Evolutionary conservation across 75 land plant species (phyloP).

Genomic region (Larix kaempferi): DNA sequence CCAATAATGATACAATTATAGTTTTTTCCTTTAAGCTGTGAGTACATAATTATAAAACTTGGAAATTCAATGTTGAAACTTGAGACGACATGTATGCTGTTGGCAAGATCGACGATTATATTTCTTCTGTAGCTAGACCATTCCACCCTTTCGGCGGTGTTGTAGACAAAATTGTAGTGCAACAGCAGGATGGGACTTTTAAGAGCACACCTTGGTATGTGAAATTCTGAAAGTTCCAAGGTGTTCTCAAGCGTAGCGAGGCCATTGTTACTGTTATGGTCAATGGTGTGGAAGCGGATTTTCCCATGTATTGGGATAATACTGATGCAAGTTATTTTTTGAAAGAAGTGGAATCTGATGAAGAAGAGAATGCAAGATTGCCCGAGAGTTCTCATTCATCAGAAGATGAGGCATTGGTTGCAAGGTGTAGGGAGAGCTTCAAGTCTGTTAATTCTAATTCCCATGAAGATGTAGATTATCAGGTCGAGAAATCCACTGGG

Average conservation of each 20-base stretch:
- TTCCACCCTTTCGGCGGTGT: slow-evolving; percentile 99
- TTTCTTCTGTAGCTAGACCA: slow-evolving; percentile 78
- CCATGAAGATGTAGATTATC: too few relatives aligned
- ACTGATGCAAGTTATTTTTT: slow-evolving; percentile 88
- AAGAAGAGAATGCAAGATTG: slow-evolving; percentile 4
- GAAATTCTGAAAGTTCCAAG: slow-evolving; percentile 94
- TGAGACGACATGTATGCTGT: too few relatives aligned
- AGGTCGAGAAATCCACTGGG: too few relatives aligned
- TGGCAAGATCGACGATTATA: slow-evolving; percentile 61
- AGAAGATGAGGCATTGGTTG: slow-evolving; percentile 8
- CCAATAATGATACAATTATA: not conserved
- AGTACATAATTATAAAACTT: not conserved
- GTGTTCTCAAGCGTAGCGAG: slow-evolving; percentile 81
- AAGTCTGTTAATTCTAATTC: too few relatives aligned
- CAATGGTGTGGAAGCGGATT: slow-evolving; percentile 70
- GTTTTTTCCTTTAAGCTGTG: not conserved
- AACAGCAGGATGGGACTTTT: slow-evolving; percentile 86
- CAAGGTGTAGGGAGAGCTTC: too few relatives aligned
- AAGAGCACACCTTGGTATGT: slow-evolving; percentile 95
- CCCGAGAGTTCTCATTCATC: not conserved
- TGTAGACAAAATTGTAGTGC: slow-evolving; percentile 86
- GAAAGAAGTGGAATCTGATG: slow-evolving; percentile 49
- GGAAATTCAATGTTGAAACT: not conserved
- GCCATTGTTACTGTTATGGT: slow-evolving; percentile 65
- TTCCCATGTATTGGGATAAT: slow-evolving; percentile 83